Evolutionary conservation across 805 yeast genomes (phyloP), one percentile per base, ranked within the genome.

Genomic region (Dipodascus geniculatus): DNA sequence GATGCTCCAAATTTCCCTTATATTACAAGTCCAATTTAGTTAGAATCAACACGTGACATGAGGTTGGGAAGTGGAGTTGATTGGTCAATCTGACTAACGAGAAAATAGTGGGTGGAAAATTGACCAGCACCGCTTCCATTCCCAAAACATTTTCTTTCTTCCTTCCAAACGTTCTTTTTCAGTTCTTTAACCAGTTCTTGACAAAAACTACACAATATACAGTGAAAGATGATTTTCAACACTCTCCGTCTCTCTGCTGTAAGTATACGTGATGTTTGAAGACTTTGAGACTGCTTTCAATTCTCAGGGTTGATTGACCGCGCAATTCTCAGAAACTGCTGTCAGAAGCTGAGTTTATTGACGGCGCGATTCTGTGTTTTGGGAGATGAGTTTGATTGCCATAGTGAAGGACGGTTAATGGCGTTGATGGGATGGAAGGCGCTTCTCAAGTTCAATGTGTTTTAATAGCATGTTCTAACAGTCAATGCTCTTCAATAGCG

Each of bases 181-280:
- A 28, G 33, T 28, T 28, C 33, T 28, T 28, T n/a, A n/a, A n/a
- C n/a, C n/a, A n/a, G n/a, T n/a, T n/a, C n/a, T n/a, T n/a, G n/a
- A n/a, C n/a, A n/a, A n/a, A n/a, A n/a, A n/a, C n/a, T n/a, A n/a
- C n/a, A n/a, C n/a, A 11, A 28, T 28, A 28, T 11, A 28, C 33
- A 6, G 11, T 28, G 6, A 28, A 28, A 28, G 33, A 38, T 38
- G 44, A 38, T 38, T 38, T 38, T 38, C 44, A 38, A 38, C 44
- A 38, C 44, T 38, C 44, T 38, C 20, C 44, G 44, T n/a, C 11
- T 38, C 19, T 38, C 44, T n/a, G 44, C 44, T 38, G 44, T 38
- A 17, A 38, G 44, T 38, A 38, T 38, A n/a, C 8, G 8, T 14
- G 8, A 8, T 14, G 14, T 8, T 28, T 28, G 35, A 28, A 28